Evolutionary conservation across 2,329 filamentous ascomycete species (phyloP), one percentile per base, ranked within the genome.

Genomic region (Cladorrhinum sp.): DNA sequence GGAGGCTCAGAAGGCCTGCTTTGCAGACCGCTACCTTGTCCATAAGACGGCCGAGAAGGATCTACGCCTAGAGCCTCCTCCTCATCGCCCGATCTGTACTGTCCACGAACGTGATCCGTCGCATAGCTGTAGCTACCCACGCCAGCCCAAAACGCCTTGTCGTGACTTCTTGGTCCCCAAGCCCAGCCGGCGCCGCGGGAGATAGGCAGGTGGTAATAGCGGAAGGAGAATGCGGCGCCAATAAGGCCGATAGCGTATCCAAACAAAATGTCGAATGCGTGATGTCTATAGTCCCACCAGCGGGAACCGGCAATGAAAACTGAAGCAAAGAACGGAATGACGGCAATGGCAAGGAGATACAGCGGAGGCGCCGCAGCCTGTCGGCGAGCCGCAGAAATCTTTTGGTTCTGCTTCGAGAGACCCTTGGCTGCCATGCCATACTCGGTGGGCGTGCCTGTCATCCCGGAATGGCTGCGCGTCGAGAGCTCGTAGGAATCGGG

Each of bases 261-360:
- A 64, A 90, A 91, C 2, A 97, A 76, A 65, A 97, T 90, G 66
- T 98, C 93, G 72, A 96, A 93, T n/a, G 88, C 92, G 72, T 93
- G 90, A 74, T 98, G 93, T 41, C 91, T 86, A 77, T 88, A 96
- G 73, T 97, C 88, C 62, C 88, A 92, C 83, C 89, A 98, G 10
- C 93, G 89, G 1, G 91, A 93, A 25, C 87, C 85, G n/a, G 88
- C 82, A 64, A 97, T 89, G 76, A 92, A 96, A 64, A 92, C 83
- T 4, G 92, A 89, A 1, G 85, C 78, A 59, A 86, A 88, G 65
- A 92, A 83, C 2, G 93, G 93, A 1, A 91, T 74, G 18, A 92
- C 78, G 1, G 86, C 82, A 32, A 93, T 73, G 50, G 88, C 77
- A 12, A 96, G 80, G 2, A 95, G 85, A 70, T 92, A 93, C 7